These are phyloP conservation scores for Penicillium griseofulvum DNA, from an alignment of 2,329 filamentous ascomycete species.

Conservation along the genomic window DNA sequence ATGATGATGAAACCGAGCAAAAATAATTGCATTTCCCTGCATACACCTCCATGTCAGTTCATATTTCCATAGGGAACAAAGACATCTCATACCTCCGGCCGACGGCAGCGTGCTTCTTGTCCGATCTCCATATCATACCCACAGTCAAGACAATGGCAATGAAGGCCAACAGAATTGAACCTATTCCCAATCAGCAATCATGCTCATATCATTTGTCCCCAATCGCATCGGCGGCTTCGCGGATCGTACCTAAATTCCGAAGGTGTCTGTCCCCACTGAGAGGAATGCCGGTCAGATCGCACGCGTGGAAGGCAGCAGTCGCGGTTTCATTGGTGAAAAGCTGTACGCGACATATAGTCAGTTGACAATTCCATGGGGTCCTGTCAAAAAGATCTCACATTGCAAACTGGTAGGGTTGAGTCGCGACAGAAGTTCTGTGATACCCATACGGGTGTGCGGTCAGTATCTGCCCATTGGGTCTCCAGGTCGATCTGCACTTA, in stretches of 20 bases:
- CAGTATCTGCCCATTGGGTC: conserved; percentile 17
- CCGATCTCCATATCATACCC: conserved; percentile 74
- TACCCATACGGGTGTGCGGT: conserved; percentile 24
- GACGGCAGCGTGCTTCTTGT: conserved; percentile 89
- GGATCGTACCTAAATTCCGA: conserved; percentile 72
- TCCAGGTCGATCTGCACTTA: conserved; percentile 33
- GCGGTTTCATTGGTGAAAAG: conserved; percentile 64
- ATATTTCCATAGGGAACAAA: background rate
- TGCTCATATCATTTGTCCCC: background rate
- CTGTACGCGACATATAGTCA: conserved; percentile 42
- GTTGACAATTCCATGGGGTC: conserved; percentile 4
- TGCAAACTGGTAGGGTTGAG: conserved; percentile 79
- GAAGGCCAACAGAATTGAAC: conserved; percentile 81
- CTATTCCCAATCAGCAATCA: conserved; percentile 43
- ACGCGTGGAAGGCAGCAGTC: conserved; percentile 64
- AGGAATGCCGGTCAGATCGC: conserved; percentile 71
- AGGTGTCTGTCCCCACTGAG: conserved; percentile 65
- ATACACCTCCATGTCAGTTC: conserved; percentile 13
- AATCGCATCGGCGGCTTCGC: background rate
- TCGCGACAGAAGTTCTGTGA: conserved; percentile 76
- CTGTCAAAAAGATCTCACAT: conserved; percentile 53
- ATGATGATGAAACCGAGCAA: conserved; percentile 81
- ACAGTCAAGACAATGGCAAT: conserved; percentile 68
- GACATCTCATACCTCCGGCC: conserved; percentile 69
- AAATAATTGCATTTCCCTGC: conserved; percentile 94